Conservation (phyloP, 768 basidiomycete genomes). For the Russula dissimulans region DNA sequence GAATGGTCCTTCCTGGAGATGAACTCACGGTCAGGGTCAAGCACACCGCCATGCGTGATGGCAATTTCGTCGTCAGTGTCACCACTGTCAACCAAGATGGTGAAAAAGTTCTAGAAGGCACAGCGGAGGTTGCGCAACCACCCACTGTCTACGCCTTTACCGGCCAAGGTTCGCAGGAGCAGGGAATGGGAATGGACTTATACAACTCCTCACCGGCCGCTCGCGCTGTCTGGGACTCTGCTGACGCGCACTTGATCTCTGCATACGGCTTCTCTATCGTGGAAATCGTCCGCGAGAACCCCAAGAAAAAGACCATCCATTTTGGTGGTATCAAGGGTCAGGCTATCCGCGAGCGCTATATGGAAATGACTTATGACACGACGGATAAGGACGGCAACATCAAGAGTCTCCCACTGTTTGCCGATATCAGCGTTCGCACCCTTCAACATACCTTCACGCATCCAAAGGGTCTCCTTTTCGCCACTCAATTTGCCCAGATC, state of each 20-base stretch:
- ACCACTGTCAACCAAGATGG: constrained; percentile 77
- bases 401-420: constrained; percentile 92
- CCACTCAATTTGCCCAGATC: constrained; percentile 98
- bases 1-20: constrained; percentile 92
- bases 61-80: constrained; percentile 86
- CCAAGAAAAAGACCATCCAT: constrained; percentile 96
- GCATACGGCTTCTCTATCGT: constrained; percentile 98
- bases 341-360: constrained; percentile 96
- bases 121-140: constrained; percentile 89
- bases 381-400: constrained; percentile 94
- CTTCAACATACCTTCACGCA: constrained; percentile 98
- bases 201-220: constrained; percentile 91
- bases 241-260: constrained; percentile 85
- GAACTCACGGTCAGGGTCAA: constrained; percentile 78
- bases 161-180: constrained; percentile 96
- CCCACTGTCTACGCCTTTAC: constrained; percentile 95
- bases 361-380: constrained; percentile 98
- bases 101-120: constrained; percentile 87
- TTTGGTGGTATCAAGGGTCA: constrained; percentile 99
- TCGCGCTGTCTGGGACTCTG: constrained; percentile 94
- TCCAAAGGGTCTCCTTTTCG: constrained; percentile 89
- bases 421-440: constrained; percentile 90
- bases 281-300: constrained; percentile 98
- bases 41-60: constrained; percentile 86
- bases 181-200: constrained; percentile 98